Percentiles rank a stretch among this genome's conserved stretches.
Evolutionary conservation across 495 filamentous ascomycete genomes (phyloP).

Genomic region (Penicillium pulvis): DNA sequence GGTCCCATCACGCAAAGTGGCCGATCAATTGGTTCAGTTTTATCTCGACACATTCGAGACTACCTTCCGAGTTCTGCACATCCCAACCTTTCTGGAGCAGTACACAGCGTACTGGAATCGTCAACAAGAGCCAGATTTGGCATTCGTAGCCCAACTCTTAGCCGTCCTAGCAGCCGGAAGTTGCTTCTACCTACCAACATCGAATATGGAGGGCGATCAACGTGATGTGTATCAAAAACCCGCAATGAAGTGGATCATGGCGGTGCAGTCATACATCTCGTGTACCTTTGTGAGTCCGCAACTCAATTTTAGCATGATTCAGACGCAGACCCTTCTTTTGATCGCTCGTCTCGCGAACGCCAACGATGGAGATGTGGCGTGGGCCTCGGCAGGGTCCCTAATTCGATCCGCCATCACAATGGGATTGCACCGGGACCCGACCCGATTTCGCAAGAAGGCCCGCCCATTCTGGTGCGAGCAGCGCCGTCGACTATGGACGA

Average conservation of each 20-base stretch:
- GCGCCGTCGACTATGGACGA: conserved; percentile 62
- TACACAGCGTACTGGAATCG: conserved; percentile 54
- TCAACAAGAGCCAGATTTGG: conserved; percentile 31
- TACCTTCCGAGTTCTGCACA: conserved; percentile 57
- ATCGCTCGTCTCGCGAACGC: conserved; percentile 54
- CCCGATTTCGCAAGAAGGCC: conserved; percentile 46
- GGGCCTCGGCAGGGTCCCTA: conserved; percentile 57
- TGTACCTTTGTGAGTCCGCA: conserved; percentile 55
- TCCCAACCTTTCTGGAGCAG: conserved; percentile 55
- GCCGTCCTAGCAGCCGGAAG: conserved; percentile 57
- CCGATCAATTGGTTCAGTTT: conserved; percentile 52
- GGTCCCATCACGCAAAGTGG: conserved; percentile 49
- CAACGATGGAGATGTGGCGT: conserved; percentile 56
- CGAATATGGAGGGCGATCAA: conserved; percentile 17
- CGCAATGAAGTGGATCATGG: conserved; percentile 54
- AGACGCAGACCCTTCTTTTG: conserved; percentile 56
- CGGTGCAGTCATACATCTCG: conserved; percentile 57
- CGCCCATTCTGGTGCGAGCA: conserved; percentile 52
- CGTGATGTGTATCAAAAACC: conserved; percentile 35
- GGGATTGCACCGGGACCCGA: conserved; percentile 61
- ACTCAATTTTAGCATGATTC: conserved; percentile 50
- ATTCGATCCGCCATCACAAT: conserved; percentile 59
- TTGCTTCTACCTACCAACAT: conserved; percentile 38
- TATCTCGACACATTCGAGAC: conserved; percentile 63
- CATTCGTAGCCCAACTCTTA: conserved; percentile 51